These are phyloP conservation scores for Amaranthus hypochondriacus DNA, from an alignment of 148 eudicot species.

Conservation along the genomic window DNA sequence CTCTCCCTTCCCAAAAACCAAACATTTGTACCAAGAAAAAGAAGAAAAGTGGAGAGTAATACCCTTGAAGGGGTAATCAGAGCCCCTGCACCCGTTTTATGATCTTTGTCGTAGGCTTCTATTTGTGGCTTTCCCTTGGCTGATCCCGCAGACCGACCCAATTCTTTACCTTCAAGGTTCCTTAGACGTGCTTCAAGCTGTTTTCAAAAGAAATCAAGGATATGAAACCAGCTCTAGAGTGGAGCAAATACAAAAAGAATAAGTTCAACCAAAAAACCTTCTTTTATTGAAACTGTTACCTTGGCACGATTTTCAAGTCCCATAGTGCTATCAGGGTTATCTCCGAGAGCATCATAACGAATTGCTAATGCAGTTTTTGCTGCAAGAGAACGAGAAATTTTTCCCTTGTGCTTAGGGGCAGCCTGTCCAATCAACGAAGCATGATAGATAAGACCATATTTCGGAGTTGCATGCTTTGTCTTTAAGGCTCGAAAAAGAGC, in stretches of 20 bases:
- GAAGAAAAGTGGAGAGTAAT: background rate
- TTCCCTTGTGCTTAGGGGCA: constrained; percentile 91
- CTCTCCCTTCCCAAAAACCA: no score
- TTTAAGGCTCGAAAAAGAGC: constrained; percentile 94
- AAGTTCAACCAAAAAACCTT: background rate
- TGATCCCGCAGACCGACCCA: constrained; percentile 83
- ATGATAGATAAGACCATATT: constrained; percentile 92
- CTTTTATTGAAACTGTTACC: constrained; percentile 34
- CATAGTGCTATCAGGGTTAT: constrained; percentile 72
- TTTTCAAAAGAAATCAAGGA: constrained; percentile 1
- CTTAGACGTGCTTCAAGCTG: constrained; percentile 90
- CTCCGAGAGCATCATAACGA: constrained; percentile 91
- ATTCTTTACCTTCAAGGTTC: constrained; percentile 79
- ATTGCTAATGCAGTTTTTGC: constrained; percentile 85
- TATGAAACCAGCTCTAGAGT: constrained; percentile 2
- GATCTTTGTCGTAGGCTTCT: constrained; percentile 82
- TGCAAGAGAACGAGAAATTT: constrained; percentile 90
- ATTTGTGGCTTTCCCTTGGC: constrained; percentile 95
- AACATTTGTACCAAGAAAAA: no score
- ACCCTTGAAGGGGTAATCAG: constrained; percentile 92
- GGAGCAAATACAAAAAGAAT: background rate
- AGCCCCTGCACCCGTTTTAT: constrained; percentile 73
- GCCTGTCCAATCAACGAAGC: constrained; percentile 96
- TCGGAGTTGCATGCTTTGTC: constrained; percentile 96
- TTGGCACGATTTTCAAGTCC: constrained; percentile 76